These are phyloP conservation scores for Trichosporon asahii DNA, from an alignment of 1,284 basidiomycete species.

Conservation along the genomic window DNA sequence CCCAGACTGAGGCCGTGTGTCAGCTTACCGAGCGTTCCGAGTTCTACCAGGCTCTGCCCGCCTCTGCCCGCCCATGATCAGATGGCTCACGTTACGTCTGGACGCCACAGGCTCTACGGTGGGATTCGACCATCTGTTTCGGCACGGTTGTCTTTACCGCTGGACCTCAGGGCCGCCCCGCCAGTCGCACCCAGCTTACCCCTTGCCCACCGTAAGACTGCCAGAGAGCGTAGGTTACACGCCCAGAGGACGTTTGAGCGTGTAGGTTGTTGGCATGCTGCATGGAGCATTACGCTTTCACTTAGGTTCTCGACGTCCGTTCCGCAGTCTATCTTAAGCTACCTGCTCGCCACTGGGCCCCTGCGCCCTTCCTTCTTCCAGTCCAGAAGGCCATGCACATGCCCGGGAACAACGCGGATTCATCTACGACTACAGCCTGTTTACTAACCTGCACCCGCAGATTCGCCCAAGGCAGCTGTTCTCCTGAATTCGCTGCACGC, in stretches of 20 bases:
- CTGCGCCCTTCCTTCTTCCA: neutral
- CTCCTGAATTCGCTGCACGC: neutral
- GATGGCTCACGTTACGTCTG: neutral
- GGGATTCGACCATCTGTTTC: neutral
- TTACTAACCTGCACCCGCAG: no score
- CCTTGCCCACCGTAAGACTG: neutral
- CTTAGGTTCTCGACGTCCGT: neutral
- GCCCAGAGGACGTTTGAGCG: neutral
- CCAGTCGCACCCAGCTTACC: neutral
- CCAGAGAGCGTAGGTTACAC: neutral
- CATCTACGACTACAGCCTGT: neutral
- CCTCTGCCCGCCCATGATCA: no score
- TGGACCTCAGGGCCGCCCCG: neutral
- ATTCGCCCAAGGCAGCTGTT: neutral
- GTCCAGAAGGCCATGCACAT: neutral
- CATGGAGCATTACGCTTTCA: neutral
- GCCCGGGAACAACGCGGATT: neutral
- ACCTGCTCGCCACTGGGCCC: neutral
- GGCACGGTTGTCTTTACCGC: neutral
- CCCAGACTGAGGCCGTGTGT: neutral
- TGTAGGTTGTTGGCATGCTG: neutral
- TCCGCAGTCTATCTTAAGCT: neutral
- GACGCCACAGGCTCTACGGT: neutral
- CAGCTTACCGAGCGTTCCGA: neutral
- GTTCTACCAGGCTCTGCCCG: neutral